phyloP scores from a whole-genome alignment of 495 filamentous ascomycete genomes.

The Chaetomium fimeti region DNA sequence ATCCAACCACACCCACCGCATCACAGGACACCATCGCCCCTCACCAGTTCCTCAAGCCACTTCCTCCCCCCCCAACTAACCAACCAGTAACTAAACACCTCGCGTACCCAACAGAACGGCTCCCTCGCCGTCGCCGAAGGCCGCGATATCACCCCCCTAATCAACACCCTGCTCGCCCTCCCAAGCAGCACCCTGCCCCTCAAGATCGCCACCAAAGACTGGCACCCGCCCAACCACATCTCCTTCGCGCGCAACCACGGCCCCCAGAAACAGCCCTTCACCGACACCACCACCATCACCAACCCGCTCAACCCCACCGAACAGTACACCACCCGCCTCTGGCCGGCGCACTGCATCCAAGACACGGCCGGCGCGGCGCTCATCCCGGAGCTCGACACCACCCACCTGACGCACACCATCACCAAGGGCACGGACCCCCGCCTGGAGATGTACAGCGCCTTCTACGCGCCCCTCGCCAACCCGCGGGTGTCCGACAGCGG shows the following conservation, averaged over 20 bases:
- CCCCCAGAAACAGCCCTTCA: conserved; percentile 61
- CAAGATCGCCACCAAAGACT: conserved; percentile 85
- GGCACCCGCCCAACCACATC: conserved; percentile 79
- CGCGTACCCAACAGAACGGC: conserved; percentile 62
- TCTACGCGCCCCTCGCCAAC: conserved; percentile 65
- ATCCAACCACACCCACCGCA: background rate
- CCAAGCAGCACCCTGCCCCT: conserved; percentile 59
- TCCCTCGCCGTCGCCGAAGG: conserved; percentile 74
- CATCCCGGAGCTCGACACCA: conserved; percentile 66
- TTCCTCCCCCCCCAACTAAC: background rate
- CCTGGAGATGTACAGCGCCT: conserved; percentile 91
- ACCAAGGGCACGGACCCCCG: conserved; percentile 72
- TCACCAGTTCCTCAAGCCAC: background rate
- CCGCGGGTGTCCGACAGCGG: conserved; percentile 59
- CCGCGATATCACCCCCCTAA: conserved; percentile 61
- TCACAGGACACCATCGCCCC: background rate
- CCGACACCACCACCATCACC: conserved; percentile 57
- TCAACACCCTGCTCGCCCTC: conserved; percentile 73
- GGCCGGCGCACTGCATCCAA: conserved; percentile 88
- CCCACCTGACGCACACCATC: conserved; percentile 60
- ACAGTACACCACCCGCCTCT: conserved; percentile 67
- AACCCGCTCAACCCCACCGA: conserved; percentile 67
- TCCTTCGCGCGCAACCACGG: conserved; percentile 84
- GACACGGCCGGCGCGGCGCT: conserved; percentile 70
- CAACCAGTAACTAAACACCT: background rate